A percentile compares a stretch with the other conserved stretches of the same genome.
phyloP scores from a whole-genome alignment of 2,329 filamentous ascomycete genomes.

The Colletotrichum sp. region DNA sequence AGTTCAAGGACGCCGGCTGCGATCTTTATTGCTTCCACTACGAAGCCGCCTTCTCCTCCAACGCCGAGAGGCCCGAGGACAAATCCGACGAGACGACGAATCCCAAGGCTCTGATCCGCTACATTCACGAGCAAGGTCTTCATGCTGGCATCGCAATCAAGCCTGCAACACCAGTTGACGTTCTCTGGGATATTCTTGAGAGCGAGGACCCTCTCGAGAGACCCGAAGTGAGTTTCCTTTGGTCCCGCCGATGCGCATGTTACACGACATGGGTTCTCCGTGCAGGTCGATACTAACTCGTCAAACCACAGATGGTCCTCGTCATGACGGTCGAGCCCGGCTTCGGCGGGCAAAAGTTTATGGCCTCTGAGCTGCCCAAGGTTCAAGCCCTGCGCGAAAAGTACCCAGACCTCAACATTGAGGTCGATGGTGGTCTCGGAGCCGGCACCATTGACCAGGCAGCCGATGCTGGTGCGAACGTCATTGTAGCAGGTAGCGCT shows the following conservation, averaged over 20 bases:
- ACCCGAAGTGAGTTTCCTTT: conserved; percentile 75
- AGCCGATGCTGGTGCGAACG: conserved; percentile 93
- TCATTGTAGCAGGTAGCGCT: conserved; percentile 95
- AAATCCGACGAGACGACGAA: conserved; percentile 74
- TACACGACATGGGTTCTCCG: background rate
- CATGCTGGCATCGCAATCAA: conserved; percentile 95
- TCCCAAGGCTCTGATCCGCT: conserved; percentile 84
- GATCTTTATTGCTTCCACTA: conserved; percentile 99
- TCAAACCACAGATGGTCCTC: conserved; percentile 80
- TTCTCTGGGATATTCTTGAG: conserved; percentile 89
- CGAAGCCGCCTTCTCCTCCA: conserved; percentile 90
- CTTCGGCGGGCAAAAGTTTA: conserved; percentile 98
- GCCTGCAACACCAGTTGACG: conserved; percentile 87
- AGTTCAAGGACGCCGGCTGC: conserved; percentile 92
- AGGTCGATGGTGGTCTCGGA: conserved; percentile 93
- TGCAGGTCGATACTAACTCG: background rate
- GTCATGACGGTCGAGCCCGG: conserved; percentile 98
- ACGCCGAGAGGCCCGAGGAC: conserved; percentile 78
- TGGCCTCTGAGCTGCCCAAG: conserved; percentile 94
- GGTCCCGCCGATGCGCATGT: conserved; percentile 4
- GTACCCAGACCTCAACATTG: conserved; percentile 94
- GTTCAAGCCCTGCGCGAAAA: conserved; percentile 80
- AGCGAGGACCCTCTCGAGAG: conserved; percentile 73
- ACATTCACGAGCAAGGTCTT: conserved; percentile 88
- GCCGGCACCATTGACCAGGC: conserved; percentile 91